Percentiles rank a stretch among this genome's conserved stretches.
Evolutionary conservation across 768 basidiomycete genomes (phyloP).

Genomic region (Austroboletus eburneus): DNA sequence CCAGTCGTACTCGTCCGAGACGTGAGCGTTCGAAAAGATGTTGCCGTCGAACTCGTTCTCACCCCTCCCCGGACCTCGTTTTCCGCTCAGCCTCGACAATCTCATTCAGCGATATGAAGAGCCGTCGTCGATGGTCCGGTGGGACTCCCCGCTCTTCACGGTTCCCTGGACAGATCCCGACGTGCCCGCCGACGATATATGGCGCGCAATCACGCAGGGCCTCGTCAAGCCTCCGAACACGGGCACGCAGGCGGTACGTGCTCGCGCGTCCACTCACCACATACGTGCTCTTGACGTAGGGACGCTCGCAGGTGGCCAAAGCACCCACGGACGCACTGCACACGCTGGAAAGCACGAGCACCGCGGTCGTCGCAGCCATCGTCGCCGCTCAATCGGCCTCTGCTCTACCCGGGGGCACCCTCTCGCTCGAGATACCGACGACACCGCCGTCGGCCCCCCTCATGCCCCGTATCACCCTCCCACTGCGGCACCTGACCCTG

Average conservation of each 20-base stretch:
- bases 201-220: slow-evolving; percentile 76
- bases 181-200: slow-evolving; percentile 67
- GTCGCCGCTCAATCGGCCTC: slow-evolving; percentile 58
- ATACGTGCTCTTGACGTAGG: no score
- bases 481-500: slow-evolving; percentile 69
- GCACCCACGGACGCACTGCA: slow-evolving; percentile 88
- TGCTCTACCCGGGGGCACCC: slow-evolving; percentile 42
- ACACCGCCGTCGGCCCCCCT: slow-evolving; percentile 35
- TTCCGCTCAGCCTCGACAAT: slow-evolving; percentile 16
- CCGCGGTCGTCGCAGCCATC: slow-evolving; percentile 66
- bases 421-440: slow-evolving; percentile 31
- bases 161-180: slow-evolving; percentile 69
- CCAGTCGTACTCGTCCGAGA: slow-evolving; percentile 57
- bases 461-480: slow-evolving; percentile 54
- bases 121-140: slow-evolving; percentile 96
- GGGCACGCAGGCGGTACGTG: slow-evolving; percentile 68
- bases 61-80: no score
- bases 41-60: no score
- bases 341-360: slow-evolving; percentile 75
- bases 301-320: slow-evolving; percentile 54
- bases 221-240: slow-evolving; percentile 83
- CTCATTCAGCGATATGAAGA: slow-evolving; percentile 90
- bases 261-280: neutral
- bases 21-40: slow-evolving; percentile 41
- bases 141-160: slow-evolving; percentile 95